These are phyloP conservation scores for Mycosphaerella sp. DNA, from an alignment of 2,329 filamentous ascomycete species.

Conservation along the genomic window DNA sequence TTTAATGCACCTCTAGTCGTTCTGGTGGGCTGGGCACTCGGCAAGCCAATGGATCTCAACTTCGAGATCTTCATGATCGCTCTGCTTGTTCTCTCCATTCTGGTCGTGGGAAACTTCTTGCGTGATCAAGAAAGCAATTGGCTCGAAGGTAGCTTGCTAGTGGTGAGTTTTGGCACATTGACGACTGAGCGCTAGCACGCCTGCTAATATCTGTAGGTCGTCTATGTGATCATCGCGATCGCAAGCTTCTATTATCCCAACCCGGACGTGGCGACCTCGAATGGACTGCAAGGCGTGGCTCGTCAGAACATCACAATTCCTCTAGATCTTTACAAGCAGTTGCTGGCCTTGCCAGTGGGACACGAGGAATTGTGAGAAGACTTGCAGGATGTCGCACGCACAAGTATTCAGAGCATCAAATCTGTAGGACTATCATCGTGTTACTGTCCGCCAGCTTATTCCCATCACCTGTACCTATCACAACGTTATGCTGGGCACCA, in stretches of 20 bases:
- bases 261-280: slow-evolving; percentile 31
- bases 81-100: slow-evolving; percentile 71
- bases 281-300: slow-evolving; percentile 11
- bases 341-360: slow-evolving; percentile 11
- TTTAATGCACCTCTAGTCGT: slow-evolving; percentile 80
- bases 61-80: slow-evolving; percentile 87
- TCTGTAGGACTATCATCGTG: no score
- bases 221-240: slow-evolving; percentile 58
- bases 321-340: slow-evolving; percentile 17
- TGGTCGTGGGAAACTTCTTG: slow-evolving; percentile 64
- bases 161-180: slow-evolving; percentile 35
- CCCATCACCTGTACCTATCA: no score
- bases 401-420: no score
- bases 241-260: slow-evolving; percentile 57
- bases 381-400: no score
- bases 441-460: no score
- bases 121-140: slow-evolving; percentile 86
- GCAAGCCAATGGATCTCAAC: slow-evolving; percentile 61
- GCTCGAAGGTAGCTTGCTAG: slow-evolving; percentile 73
- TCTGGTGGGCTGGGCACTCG: slow-evolving; percentile 73
- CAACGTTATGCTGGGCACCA: no score
- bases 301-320: slow-evolving; percentile 17
- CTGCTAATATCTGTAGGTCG: slow-evolving; percentile 36
- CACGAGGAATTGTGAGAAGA: not conserved
- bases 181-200: not conserved